Evolutionary conservation across 345 rosid genomes (phyloP).

Genomic region (Ceriops zippeliana): DNA sequence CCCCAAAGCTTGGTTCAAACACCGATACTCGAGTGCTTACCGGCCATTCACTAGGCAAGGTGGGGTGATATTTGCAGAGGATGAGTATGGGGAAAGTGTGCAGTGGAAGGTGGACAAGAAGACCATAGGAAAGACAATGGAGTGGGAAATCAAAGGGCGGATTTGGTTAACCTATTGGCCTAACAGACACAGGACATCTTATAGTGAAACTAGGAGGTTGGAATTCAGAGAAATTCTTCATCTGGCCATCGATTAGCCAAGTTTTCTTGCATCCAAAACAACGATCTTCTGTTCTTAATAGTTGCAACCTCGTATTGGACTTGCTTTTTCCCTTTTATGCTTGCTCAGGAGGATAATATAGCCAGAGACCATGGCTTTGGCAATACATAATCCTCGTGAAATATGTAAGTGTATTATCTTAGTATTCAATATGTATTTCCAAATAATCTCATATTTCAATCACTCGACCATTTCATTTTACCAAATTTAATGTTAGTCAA

Average conservation of each 20-base stretch:
- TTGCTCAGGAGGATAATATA: too few relatives aligned
- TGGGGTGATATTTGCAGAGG: slow-evolving; percentile 80
- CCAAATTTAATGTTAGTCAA: too few relatives aligned
- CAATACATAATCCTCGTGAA: too few relatives aligned
- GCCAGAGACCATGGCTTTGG: too few relatives aligned
- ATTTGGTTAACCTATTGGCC: slow-evolving; percentile 97
- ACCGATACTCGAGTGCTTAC: slow-evolving; percentile 59
- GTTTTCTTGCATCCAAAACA: neutral
- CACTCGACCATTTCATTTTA: too few relatives aligned
- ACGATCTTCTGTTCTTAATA: neutral
- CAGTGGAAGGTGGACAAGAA: slow-evolving; percentile 67
- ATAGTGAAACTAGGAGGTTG: slow-evolving; percentile 68
- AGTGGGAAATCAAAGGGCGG: slow-evolving; percentile 77
- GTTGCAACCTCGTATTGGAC: neutral
- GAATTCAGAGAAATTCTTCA: slow-evolving; percentile 65
- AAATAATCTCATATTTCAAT: too few relatives aligned
- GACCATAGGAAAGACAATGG: slow-evolving; percentile 58
- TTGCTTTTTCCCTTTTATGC: too few relatives aligned
- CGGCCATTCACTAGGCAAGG: slow-evolving; percentile 78
- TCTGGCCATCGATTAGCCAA: slow-evolving; percentile 42
- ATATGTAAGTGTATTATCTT: too few relatives aligned
- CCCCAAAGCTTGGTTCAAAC: slow-evolving; percentile 80
- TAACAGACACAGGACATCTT: slow-evolving; percentile 61
- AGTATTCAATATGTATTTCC: too few relatives aligned
- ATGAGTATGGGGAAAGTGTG: slow-evolving; percentile 69